phyloP scores from a whole-genome alignment of 2,329 filamentous ascomycete species.

The Cytospora piceae region DNA sequence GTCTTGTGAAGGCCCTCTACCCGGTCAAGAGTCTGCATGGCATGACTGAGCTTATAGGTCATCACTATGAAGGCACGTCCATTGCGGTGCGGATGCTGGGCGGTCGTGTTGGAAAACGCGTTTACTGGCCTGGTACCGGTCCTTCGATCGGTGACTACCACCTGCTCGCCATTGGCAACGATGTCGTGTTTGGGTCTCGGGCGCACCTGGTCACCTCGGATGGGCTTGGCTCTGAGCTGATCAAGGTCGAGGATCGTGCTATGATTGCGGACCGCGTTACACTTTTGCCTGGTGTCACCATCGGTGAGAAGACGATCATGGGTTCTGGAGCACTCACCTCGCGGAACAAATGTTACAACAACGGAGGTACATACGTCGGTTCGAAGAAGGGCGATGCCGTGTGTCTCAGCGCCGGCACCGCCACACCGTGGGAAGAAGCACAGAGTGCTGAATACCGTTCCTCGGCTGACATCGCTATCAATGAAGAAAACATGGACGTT shows the following conservation, averaged over 20 bases:
- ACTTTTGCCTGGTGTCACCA: slow-evolving; percentile 53
- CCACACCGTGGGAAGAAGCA: background rate
- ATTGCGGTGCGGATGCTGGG: slow-evolving; percentile 54
- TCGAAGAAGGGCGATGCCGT: slow-evolving; percentile 55
- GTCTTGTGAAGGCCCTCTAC: slow-evolving; percentile 49
- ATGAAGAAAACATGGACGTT: background rate
- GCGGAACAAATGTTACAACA: slow-evolving; percentile 48
- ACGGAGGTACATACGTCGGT: slow-evolving; percentile 55
- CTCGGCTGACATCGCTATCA: background rate
- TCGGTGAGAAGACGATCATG: slow-evolving; percentile 54
- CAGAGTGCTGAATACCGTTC: background rate
- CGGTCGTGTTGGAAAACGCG: slow-evolving; percentile 54
- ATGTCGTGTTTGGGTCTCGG: slow-evolving; percentile 63
- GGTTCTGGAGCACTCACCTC: slow-evolving; percentile 57
- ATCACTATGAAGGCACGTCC: slow-evolving; percentile 60
- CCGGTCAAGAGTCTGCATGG: slow-evolving; percentile 50
- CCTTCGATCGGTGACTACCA: slow-evolving; percentile 58
- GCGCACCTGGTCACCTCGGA: slow-evolving; percentile 59
- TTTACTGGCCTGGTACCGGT: slow-evolving; percentile 63
- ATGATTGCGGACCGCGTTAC: slow-evolving; percentile 63
- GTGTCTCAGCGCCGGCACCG: slow-evolving; percentile 38
- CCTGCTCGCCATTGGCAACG: slow-evolving; percentile 57
- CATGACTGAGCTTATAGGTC: slow-evolving; percentile 55
- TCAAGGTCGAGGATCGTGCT: slow-evolving; percentile 51
- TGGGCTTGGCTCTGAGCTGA: slow-evolving; percentile 50